phyloP scores from a whole-genome alignment of 2,329 filamentous ascomycete genomes.

The Cryoendolithus antarcticus region DNA sequence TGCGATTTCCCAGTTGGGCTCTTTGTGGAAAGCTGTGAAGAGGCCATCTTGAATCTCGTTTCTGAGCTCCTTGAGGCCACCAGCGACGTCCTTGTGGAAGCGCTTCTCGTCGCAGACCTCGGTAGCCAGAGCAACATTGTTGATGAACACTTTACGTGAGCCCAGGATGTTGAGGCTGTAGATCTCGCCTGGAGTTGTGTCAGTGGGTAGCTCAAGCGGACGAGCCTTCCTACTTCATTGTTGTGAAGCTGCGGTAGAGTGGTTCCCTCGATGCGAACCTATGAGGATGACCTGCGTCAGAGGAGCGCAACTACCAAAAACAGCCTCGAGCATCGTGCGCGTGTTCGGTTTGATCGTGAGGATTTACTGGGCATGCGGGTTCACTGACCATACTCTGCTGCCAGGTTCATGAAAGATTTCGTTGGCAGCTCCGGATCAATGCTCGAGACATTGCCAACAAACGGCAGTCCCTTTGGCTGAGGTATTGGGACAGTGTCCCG shows the following conservation, averaged over 20 bases:
- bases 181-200: constrained; percentile 10
- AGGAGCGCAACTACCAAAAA: too few species aligned
- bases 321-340: too few species aligned
- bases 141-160: constrained; percentile 11
- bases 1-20: constrained; percentile 27
- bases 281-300: too few species aligned
- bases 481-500: constrained; percentile 37
- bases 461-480: constrained; percentile 49
- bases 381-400: constrained; percentile 10
- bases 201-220: not conserved
- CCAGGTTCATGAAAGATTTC: constrained; percentile 41
- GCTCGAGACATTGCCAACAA: constrained; percentile 54
- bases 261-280: too few species aligned
- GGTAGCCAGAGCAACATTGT: constrained; percentile 20
- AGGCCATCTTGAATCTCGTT: constrained; percentile 37
- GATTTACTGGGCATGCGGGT: too few species aligned
- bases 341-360: too few species aligned
- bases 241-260: too few species aligned
- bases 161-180: constrained; percentile 11
- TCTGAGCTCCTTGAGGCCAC: constrained; percentile 42
- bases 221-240: too few species aligned
- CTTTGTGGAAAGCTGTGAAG: constrained; percentile 28
- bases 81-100: constrained; percentile 47
- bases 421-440: constrained; percentile 48
- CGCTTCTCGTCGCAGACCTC: constrained; percentile 27